A percentile compares a stretch with the other conserved stretches of the same genome.
phyloP scores from a whole-genome alignment of 2,329 filamentous ascomycete species.

The Eutypa lata region DNA sequence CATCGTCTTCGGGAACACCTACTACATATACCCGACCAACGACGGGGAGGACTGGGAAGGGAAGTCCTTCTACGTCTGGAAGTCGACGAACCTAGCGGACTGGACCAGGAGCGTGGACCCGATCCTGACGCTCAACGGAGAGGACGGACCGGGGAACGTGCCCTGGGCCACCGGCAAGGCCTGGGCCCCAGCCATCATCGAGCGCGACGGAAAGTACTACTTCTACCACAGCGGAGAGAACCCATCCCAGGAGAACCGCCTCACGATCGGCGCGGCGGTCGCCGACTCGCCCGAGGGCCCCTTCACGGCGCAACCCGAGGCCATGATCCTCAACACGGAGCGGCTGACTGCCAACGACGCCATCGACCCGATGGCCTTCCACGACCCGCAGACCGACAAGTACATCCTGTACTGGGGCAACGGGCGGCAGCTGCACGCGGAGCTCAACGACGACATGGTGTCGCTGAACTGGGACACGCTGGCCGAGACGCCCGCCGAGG shows the following conservation, averaged over 20 bases:
- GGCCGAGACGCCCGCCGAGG: conserved; percentile 20
- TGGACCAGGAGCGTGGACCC: conserved; percentile 38
- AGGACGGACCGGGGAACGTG: conserved; percentile 40
- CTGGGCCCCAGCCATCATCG: conserved; percentile 61
- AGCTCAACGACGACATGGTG: conserved; percentile 41
- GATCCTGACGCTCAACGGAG: conserved; percentile 41
- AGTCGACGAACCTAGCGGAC: conserved; percentile 36
- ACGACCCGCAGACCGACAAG: conserved; percentile 52
- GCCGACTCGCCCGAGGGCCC: conserved; percentile 55
- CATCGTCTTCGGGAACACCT: conserved; percentile 35
- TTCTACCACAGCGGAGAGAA: conserved; percentile 55
- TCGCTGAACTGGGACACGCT: conserved; percentile 35
- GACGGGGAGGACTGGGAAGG: conserved; percentile 43
- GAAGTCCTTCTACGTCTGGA: conserved; percentile 43
- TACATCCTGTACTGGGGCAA: conserved; percentile 63
- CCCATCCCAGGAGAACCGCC: conserved; percentile 46
- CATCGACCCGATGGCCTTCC: conserved; percentile 60
- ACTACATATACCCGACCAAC: conserved; percentile 44
- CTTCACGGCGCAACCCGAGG: conserved; percentile 48
- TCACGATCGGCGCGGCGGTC: conserved; percentile 59
- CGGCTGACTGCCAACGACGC: conserved; percentile 32
- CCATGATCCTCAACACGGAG: conserved; percentile 53
- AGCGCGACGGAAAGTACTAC: conserved; percentile 59
- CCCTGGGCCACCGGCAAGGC: conserved; percentile 64
- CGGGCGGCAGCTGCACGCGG: conserved; percentile 35